Base-by-base conservation (phyloP, 169 alveolate species). In the Plasmodium vinckei region DNA sequence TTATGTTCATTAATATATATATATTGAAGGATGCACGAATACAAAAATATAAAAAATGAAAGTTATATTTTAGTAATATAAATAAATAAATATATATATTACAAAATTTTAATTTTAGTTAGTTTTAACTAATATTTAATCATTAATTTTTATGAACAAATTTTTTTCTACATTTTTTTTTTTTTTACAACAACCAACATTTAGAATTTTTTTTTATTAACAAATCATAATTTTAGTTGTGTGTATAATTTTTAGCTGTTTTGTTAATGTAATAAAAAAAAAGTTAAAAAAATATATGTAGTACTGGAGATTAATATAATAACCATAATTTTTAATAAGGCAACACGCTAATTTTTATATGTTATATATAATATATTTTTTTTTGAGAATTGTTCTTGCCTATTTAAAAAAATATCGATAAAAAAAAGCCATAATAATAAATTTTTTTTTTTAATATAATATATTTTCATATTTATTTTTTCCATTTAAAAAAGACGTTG, bases 161-260 rank as follows among this genome's bases (percentile, higher is more conserved):
- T 49, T 70, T 70, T 70, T 53, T 51, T 9, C 53, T n/a, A 9
- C 25, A 53, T 70, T 71, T 71, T 71, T 71, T 71, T 71, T 71
- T 53, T 71, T 71, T 71, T 69, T 69, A 25, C 15, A 21, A 33
- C 51, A 5, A 25, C 5, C 54, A 51, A 72, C 70, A 72, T 13
- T 72, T 51, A 72, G 67, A 72, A 53, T 72, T 72, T 73, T 73
- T 73, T 73, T 60, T 60, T 59, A 27, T 73, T 72, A 73, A 73
- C 73, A 17, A 21, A 44, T 73, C 47, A 73, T 73, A 73, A 60
- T 73, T 73, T 73, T 73, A 9, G 33, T 33, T 49, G 47, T 60
- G 72, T 73, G 87, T 73, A 69, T 46, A 23, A 57, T 44, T 73
- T 73, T 73, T 73, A 65, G 87, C 87, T 73, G 60, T 73, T 73